Evolutionary conservation across 805 yeast genomes (phyloP), one percentile per base, ranked within the genome.

Genomic region (Hermanozyma aechmeae): DNA sequence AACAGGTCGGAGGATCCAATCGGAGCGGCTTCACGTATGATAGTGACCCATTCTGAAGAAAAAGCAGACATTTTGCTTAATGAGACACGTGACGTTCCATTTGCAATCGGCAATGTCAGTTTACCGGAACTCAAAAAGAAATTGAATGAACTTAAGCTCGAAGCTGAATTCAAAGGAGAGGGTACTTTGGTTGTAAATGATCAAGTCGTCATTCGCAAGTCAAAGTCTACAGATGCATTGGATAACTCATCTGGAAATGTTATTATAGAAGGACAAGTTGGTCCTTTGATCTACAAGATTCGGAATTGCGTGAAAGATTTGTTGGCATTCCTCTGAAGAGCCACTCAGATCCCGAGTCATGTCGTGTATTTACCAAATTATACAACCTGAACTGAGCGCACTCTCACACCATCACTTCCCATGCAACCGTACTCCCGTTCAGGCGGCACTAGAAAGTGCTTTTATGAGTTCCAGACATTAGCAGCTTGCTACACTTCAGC

Each of bases 101-200:
- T 81, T 28, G 81, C 85, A 12, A 83, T 92, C 34, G 99, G 99
- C 22, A 95, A 87, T 50, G 75, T 92, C 25, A 70, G 81, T 36
- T 61, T 92, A 15, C 81, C 92, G 0, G 95, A 86, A 38, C 61
- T 92, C 28, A 78, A 82, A 44, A 72, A 73, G 41, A 70, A 67
- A 34, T 61, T 92, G 21, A 56, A 64, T 17, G 58, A 65, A 4
- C 53, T 58, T 31, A 80, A 83, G 27, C 72, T 80, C 43, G 64
- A 61, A 29, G 96, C 94, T 1, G 96, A 87, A 46, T 85, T 89
- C 51, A 76, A 80, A 51, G 93, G 96, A 31, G 96, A 86, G 51
- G 97, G 97, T 50, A 76, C 86, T 0, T 59, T 92, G 23, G 94
- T 87, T 10, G 80, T 93, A 25, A 87, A 87, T 46, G 80, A 79